phyloP scores from a whole-genome alignment of 257 asterid genomes.

The Nicotiana undulata region DNA sequence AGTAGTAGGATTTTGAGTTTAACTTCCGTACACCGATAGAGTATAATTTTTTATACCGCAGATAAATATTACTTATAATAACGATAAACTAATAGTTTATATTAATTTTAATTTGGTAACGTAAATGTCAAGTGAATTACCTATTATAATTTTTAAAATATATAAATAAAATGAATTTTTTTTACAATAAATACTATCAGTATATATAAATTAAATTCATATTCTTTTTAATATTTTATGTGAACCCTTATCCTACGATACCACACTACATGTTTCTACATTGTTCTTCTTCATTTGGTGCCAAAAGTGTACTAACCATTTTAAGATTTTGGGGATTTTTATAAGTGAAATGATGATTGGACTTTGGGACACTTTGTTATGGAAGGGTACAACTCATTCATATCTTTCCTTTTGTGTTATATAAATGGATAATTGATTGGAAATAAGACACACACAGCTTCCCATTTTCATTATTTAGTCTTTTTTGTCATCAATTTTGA shows the following conservation, averaged over 20 bases:
- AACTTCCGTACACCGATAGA: rapidly evolving
- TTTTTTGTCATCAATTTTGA: background rate
- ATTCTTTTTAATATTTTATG: background rate
- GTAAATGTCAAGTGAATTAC: background rate
- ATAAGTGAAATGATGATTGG: background rate
- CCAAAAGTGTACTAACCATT: background rate
- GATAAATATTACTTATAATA: background rate
- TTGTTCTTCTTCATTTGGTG: slow-evolving; percentile 10
- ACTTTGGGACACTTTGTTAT: background rate
- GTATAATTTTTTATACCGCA: too few species aligned
- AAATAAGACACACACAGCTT: slow-evolving; percentile 8
- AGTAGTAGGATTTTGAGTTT: background rate
- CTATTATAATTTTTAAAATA: background rate
- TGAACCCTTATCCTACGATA: slow-evolving; percentile 12
- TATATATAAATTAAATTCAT: background rate
- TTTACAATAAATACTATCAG: background rate
- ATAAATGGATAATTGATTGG: background rate
- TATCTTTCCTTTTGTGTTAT: background rate
- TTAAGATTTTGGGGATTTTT: background rate
- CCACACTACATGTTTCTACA: slow-evolving; percentile 11
- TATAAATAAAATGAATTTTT: background rate
- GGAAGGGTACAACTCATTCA: background rate
- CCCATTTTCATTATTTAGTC: slow-evolving; percentile 7
- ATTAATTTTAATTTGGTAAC: background rate
- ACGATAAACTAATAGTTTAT: background rate